These are phyloP conservation scores for Coemansia sp. DNA, from an alignment of 192 early-diverging fungal genomes.

Conservation along the genomic window DNA sequence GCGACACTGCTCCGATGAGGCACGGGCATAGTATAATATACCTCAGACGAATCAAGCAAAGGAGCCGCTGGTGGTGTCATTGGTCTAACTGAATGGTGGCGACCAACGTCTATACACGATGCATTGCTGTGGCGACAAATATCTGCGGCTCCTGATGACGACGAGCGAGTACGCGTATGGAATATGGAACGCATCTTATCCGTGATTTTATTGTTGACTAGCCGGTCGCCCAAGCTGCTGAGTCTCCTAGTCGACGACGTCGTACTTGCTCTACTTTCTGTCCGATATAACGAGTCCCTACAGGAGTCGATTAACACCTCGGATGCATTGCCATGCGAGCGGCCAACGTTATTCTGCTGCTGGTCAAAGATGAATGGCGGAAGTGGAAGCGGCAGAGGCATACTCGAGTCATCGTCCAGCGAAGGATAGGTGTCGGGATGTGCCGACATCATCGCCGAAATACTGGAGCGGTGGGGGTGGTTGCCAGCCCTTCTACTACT, in stretches of 20 bases:
- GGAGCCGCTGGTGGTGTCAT: conserved; percentile 13
- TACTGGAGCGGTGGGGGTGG: background rate
- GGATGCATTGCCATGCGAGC: background rate
- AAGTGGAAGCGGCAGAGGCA: background rate
- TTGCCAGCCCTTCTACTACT: background rate
- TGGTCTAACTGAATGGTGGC: background rate
- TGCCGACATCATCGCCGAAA: conserved; percentile 4
- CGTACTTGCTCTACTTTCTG: background rate
- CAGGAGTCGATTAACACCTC: background rate
- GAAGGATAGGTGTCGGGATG: background rate
- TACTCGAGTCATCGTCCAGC: background rate
- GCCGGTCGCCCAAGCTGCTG: conserved; percentile 19
- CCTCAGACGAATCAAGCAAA: background rate
- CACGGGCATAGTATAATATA: background rate
- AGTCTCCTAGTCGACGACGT: conserved; percentile 6
- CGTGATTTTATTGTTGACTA: conserved; percentile 18
- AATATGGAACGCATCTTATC: conserved; percentile 49
- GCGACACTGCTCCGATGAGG: background rate
- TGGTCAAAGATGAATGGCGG: conserved; percentile 1
- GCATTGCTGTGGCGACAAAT: conserved; percentile 1
- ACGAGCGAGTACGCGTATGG: conserved; percentile 21
- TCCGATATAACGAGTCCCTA: background rate
- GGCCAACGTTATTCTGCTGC: background rate
- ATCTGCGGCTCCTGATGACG: background rate
- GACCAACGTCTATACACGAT: conserved; percentile 1